These are phyloP conservation scores for Erigeron philadelphicus DNA, from an alignment of 140 eudicot species.

Conservation along the genomic window DNA sequence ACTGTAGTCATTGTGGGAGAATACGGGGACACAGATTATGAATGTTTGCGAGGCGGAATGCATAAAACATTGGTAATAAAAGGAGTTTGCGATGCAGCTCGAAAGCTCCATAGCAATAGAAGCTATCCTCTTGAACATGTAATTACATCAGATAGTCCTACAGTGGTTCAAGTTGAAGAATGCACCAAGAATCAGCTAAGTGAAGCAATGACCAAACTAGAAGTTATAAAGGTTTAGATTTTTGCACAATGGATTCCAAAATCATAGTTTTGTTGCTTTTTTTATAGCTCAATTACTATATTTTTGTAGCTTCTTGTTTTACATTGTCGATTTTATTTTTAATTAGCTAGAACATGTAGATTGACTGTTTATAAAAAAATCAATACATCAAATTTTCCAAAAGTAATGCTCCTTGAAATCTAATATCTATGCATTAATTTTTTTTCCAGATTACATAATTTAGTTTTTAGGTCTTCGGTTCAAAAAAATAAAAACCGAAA, in stretches of 20 bases:
- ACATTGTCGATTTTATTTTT: neutral
- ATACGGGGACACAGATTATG: conserved; percentile 82
- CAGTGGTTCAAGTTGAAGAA: conserved; percentile 37
- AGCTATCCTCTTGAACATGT: conserved; percentile 84
- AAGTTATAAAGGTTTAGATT: conserved; percentile 33
- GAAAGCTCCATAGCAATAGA: conserved; percentile 54
- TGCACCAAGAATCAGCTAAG: conserved; percentile 33
- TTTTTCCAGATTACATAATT: too few relatives aligned
- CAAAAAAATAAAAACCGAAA: too few relatives aligned
- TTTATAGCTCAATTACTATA: neutral
- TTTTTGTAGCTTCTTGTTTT: too few relatives aligned
- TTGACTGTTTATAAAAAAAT: too few relatives aligned
- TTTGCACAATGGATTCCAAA: neutral
- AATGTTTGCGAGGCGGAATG: conserved; percentile 66
- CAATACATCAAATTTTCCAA: too few relatives aligned
- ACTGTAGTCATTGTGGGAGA: conserved; percentile 69
- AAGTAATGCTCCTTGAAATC: too few relatives aligned
- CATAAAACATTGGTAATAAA: conserved; percentile 70
- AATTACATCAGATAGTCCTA: conserved; percentile 47
- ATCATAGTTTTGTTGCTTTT: neutral
- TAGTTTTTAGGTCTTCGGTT: too few relatives aligned
- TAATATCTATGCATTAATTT: too few relatives aligned
- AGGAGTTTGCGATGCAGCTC: conserved; percentile 50
- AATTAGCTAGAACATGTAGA: neutral
- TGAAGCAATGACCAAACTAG: conserved; percentile 41